Evolutionary conservation across 129 eudicot genomes (phyloP).

Genomic region (Gnaphalium uliginosum): DNA sequence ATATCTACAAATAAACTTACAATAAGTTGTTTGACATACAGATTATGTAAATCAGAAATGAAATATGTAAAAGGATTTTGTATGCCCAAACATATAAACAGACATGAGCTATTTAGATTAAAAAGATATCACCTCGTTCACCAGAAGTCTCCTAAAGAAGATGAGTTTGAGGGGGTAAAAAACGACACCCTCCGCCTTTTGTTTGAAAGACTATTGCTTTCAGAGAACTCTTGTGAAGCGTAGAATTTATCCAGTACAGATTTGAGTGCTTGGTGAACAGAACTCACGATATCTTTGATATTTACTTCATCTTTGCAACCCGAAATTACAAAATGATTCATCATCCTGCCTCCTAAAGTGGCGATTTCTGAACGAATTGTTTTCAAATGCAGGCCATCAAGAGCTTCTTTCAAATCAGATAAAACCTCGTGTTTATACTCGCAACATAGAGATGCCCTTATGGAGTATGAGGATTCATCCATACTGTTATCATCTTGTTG

Average conservation of each 20-base stretch:
- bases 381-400: constrained; percentile 58
- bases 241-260: constrained; percentile 82
- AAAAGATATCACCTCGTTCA: constrained; percentile 35
- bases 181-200: constrained; percentile 73
- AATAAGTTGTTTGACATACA: constrained; percentile 21
- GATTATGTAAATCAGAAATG: constrained; percentile 21
- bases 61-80: constrained; percentile 11
- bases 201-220: constrained; percentile 45
- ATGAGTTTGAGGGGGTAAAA: constrained; percentile 51
- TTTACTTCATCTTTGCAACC: constrained; percentile 50
- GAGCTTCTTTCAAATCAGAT: constrained; percentile 59
- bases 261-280: constrained; percentile 57
- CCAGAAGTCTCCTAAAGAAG: constrained; percentile 62
- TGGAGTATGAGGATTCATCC: constrained; percentile 37
- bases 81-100: constrained; percentile 33
- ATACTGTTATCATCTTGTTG: constrained; percentile 38
- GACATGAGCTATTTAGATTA: constrained; percentile 15
- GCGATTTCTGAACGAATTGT: constrained; percentile 68
- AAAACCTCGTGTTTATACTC: constrained; percentile 70
- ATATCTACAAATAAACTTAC: constrained; percentile 24
- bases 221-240: constrained; percentile 67
- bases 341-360: constrained; percentile 74
- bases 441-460: constrained; percentile 73
- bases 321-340: constrained; percentile 54
- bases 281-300: constrained; percentile 36